phyloP scores from a whole-genome alignment of 495 filamentous ascomycete genomes.

The Podospora australis region DNA sequence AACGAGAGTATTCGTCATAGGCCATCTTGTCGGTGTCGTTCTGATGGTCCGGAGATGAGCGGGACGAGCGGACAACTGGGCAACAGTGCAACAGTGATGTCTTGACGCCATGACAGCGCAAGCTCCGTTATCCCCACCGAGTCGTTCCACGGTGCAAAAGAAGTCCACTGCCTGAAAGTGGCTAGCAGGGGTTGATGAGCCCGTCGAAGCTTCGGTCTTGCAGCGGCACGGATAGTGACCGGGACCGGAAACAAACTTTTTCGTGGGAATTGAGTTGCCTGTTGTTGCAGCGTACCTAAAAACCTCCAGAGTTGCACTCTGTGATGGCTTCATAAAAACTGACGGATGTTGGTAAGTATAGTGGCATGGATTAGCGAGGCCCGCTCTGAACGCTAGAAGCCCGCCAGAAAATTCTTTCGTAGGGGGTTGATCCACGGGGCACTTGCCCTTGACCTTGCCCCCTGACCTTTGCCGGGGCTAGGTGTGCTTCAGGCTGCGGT shows the following conservation, averaged over 20 bases:
- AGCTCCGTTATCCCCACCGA: not conserved
- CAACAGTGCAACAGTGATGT: not conserved
- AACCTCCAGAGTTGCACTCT: too few species aligned
- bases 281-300: too few species aligned
- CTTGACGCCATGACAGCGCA: not conserved
- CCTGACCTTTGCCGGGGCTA: not conserved
- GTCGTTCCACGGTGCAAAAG: not conserved
- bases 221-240: too few species aligned
- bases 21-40: not conserved
- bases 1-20: too few species aligned
- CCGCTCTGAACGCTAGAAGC: constrained; percentile 15
- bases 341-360: too few species aligned
- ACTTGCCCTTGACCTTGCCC: not conserved
- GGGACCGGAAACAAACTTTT: too few species aligned
- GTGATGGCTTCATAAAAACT: too few species aligned
- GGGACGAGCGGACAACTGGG: not conserved
- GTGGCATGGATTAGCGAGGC: too few species aligned
- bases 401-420: constrained; percentile 17
- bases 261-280: too few species aligned
- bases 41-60: constrained; percentile 1
- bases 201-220: too few species aligned
- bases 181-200: too few species aligned
- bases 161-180: too few species aligned
- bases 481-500: not conserved
- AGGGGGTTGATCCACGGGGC: constrained; percentile 9